Evolutionary conservation across 2,329 filamentous ascomycete species (phyloP).

Genomic region (Lecanicillium sp.): DNA sequence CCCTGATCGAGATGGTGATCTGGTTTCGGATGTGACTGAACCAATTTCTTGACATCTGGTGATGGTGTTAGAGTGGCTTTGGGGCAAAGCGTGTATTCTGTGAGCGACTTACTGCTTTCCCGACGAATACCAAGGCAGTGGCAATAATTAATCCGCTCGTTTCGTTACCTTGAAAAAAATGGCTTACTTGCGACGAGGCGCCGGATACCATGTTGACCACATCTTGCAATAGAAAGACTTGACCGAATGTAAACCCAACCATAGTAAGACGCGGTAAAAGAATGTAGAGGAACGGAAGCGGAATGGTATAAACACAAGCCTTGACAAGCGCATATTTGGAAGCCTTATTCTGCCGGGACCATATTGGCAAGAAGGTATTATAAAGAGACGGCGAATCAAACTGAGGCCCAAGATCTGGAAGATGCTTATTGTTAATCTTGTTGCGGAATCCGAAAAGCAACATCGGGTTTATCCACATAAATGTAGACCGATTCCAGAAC

Average conservation of each 20-base stretch:
- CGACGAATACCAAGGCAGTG: background rate
- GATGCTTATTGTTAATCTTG: background rate
- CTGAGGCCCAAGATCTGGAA: conserved; percentile 1
- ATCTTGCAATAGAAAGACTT: conserved; percentile 1
- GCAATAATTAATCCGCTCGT: background rate
- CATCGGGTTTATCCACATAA: conserved; percentile 4
- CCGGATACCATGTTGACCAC: background rate
- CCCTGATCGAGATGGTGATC: background rate
- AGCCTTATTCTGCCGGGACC: background rate
- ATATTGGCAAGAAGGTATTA: background rate
- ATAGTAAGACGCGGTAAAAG: background rate
- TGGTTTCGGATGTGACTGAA: conserved; percentile 1
- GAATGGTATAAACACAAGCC: background rate
- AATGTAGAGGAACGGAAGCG: background rate
- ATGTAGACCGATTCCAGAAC: conserved; percentile 16
- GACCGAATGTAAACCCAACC: background rate
- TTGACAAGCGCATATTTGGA: background rate
- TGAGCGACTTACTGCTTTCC: background rate
- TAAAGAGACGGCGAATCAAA: background rate
- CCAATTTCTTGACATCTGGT: background rate
- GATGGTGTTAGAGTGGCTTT: background rate
- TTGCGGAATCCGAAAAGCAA: conserved; percentile 4
- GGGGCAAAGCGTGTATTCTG: background rate
- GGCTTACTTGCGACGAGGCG: background rate
- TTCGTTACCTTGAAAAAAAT: background rate